Base-by-base conservation (phyloP, 495 filamentous ascomycete species). In the Penicillium ochrochloron region DNA sequence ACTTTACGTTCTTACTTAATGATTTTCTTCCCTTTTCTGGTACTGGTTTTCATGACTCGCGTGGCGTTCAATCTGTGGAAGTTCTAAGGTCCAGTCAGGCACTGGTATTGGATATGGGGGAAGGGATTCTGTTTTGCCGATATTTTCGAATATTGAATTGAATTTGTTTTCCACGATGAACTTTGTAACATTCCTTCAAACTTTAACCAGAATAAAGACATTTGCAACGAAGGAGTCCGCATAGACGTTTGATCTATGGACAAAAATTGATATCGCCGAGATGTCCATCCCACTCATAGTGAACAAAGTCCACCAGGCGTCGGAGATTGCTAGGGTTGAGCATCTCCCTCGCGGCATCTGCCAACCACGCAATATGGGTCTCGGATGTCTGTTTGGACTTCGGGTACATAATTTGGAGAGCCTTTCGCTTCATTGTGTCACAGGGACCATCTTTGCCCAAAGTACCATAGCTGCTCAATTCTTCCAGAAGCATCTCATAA, bases 1-100 rank as follows among this genome's bases (percentile, higher is more conserved):
- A 62, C 37, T 67, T 65, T 70, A 72, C 52, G 63, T 46, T 72
- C 55, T 56, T 59, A 55, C 31, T 42, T 69, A 66, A 69, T 66
- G 52, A 62, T 53, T 59, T 57, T 33, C 52, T 48, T 27, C 48
- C 8, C 17, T 35, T 60, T 54, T 41, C 34, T 46, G 39, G 15
- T 48, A 3, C 33, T 60, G 44, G 19, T 50, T 65, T 70, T 57
- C 41, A 61, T 63, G 56, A 59, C 60, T 65, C 39, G 55, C 57
- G 50, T 60, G 70, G 68, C 61, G 68, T 71, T 73, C 66, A 27
- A 60, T 37, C 23, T 46, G 59, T 60, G 56, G 33, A 29, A 50
- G 27, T 62, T 35, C 14, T 67, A 31, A 41, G 39, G 33, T 33
- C 60, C 19, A 41, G 14, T 48, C 33, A 60, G 64, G 55, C 58